Evolutionary conservation across 495 filamentous ascomycete genomes (phyloP), one percentile per base, ranked within the genome.

Genomic region (Articulospora tetracladia): DNA sequence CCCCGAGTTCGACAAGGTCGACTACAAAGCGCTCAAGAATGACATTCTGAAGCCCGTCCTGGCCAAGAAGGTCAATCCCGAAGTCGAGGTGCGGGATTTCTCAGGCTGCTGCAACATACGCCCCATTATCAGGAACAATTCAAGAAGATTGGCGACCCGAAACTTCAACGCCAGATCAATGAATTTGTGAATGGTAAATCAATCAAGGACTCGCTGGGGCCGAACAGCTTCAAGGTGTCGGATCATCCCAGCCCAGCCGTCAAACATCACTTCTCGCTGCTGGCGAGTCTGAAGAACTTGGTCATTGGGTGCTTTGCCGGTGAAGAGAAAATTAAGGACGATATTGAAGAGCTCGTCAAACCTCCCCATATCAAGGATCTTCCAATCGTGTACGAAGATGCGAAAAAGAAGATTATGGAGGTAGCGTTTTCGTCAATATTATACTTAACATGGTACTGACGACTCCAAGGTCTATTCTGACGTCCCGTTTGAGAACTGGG

Each of bases 401-500:
- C 39, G 7, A n/a, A 56, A 53, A 64, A 50, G 8, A 64, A 30
- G 57, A 56, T 46, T 6, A 64, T 64, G 61, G 61, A 64, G 61
- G 60, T 63, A 55, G 39, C 13, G 7, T 46, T 39, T 28, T 26
- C 24, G 41, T 25, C 36, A 15, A 3, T 32, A 28, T 20, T 52
- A 17, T 57, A 3, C n/a, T 23, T 28, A 28, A 19, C 22, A 27
- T 25, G 3, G 19, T 15, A 23, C 36, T 60, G n/a, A 53, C 48
- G 23, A 1, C 11, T 13, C 2, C 17, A n/a, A 69, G 64, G 63
- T 70, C 6, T 63, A 70, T 53, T 39, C 34, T 30, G 48, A 71
- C 17, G 52, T 55, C 20, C 50, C 59, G 19, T 83, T 83, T 56
- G 32, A 74, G 27, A 83, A 83, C 61, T 83, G 80, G 80, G 80